Evolutionary conservation across 1,139 yeast species (phyloP), one percentile per base, ranked within the genome.

Genomic region (Sugiyamaella grinbergsii): DNA sequence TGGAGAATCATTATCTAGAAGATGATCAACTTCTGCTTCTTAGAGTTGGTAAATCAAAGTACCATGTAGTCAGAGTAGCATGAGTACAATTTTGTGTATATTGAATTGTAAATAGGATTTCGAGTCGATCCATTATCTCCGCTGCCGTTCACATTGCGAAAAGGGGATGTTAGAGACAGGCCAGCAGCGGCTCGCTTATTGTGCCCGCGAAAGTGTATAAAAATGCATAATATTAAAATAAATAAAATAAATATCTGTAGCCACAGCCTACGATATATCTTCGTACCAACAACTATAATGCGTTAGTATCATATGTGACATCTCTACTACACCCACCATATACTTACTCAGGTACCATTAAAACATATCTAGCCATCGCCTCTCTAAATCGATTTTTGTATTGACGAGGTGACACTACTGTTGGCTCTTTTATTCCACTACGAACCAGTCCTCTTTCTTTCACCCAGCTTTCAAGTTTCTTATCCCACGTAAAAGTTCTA

Each of bases 401-500:
- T 69, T 91, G 98, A 61, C 90, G 82, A 0, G 99, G 99, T 0
- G 98, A 91, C 6, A 94, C 91, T 44, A 94, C 95, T 0, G 99
- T 94, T 0, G 99, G 99, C 59, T 89, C 96, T 62, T 87, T 90
- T 1, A 91, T 90, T 49, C 89, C 88, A 48, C 87, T 88, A 1
- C 85, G 80, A 45, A 90, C 96, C 40, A 94, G 72, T 11, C 95
- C 95, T 58, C 84, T 79, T 54, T 95, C 98, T 66, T 94, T 94
- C 37, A 94, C 98, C 98, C 98, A 94, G 66, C 95, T 90, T 66
- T 94, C 99, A 20, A 94, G 81, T 69, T 91, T 93, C 68, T 94
- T 94, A 65, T 94, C 99, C 99, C 99, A 94, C 0, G 99, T 94
- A 62, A 91, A 94, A 0, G 98, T 90, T 51, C 98, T 73, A 49